These are phyloP conservation scores for Botrytis squamosa DNA, from an alignment of 2,329 filamentous ascomycete species.

Conservation along the genomic window DNA sequence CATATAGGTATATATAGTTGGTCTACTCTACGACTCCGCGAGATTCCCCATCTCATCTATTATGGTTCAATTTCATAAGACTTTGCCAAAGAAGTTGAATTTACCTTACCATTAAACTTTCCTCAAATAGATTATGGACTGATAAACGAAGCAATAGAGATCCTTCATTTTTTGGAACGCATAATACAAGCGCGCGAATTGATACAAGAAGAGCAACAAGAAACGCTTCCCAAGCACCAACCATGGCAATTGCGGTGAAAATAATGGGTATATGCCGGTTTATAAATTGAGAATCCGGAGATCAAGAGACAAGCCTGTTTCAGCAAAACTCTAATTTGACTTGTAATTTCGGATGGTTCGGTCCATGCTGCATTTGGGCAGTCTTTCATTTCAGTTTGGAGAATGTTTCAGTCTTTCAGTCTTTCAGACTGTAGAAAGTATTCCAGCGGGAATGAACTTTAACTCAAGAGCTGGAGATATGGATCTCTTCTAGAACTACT, in stretches of 20 bases:
- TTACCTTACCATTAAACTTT: constrained; percentile 1
- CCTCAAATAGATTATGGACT: not conserved
- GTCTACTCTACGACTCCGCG: not conserved
- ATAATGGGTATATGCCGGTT: not conserved
- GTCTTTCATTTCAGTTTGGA: not conserved
- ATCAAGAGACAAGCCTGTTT: not conserved
- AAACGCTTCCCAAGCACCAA: not conserved
- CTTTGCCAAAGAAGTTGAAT: not conserved
- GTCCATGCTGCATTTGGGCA: not conserved
- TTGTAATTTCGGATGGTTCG: not conserved
- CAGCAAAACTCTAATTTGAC: not conserved
- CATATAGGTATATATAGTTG: constrained; percentile 8
- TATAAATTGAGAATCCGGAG: not conserved
- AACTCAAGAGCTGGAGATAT: not conserved
- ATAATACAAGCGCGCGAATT: not conserved
- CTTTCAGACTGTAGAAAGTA: not conserved
- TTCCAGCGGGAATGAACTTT: not conserved
- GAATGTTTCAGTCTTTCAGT: not conserved
- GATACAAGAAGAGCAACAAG: not conserved
- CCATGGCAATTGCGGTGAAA: not conserved
- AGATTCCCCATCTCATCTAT: not conserved
- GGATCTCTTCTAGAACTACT: constrained; percentile 12
- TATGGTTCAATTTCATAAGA: not conserved
- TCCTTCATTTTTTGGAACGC: not conserved
- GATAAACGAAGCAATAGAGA: not conserved